Conservation (phyloP, 148 eudicot genomes). For the Chenopodium album region DNA sequence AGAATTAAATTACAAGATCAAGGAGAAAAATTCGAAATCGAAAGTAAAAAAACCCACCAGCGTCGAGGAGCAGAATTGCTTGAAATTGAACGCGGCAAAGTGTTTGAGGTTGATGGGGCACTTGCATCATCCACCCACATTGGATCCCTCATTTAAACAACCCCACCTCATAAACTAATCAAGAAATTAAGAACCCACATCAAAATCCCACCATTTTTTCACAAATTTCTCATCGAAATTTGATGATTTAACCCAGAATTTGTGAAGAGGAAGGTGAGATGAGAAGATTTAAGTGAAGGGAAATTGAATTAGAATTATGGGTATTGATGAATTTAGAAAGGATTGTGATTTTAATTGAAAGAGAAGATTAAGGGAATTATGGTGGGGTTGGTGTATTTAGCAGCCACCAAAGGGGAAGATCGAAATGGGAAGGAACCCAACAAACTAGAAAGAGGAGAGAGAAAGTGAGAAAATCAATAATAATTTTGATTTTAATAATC, state of each 20-base stretch:
- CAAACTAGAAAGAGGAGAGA: not conserved
- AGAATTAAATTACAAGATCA: slow-evolving; percentile 4
- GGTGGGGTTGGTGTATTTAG: slow-evolving; percentile 36
- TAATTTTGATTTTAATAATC: too few relatives aligned
- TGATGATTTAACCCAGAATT: not conserved
- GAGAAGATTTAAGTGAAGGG: not conserved
- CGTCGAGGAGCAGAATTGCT: slow-evolving; percentile 16
- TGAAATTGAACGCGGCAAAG: slow-evolving; percentile 19
- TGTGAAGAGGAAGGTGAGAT: not conserved
- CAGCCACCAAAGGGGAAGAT: slow-evolving; percentile 36
- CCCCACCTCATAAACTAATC: not conserved
- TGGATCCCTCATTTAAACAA: slow-evolving; percentile 45
- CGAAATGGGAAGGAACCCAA: slow-evolving; percentile 14
- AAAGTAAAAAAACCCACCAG: slow-evolving; percentile 28
- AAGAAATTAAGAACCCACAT: not conserved
- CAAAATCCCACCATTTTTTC: slow-evolving; percentile 7
- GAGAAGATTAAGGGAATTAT: not conserved
- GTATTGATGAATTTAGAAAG: not conserved
- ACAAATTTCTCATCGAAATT: slow-evolving; percentile 5
- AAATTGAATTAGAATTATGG: not conserved
- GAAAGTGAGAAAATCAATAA: not conserved
- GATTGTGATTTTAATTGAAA: not conserved
- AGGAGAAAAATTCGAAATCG: slow-evolving; percentile 7
- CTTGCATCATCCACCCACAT: slow-evolving; percentile 51
- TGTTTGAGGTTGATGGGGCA: slow-evolving; percentile 40